Evolutionary conservation across 116 monocot genomes (phyloP), one percentile per base, ranked within the genome.

Genomic region (Iris pallida): DNA sequence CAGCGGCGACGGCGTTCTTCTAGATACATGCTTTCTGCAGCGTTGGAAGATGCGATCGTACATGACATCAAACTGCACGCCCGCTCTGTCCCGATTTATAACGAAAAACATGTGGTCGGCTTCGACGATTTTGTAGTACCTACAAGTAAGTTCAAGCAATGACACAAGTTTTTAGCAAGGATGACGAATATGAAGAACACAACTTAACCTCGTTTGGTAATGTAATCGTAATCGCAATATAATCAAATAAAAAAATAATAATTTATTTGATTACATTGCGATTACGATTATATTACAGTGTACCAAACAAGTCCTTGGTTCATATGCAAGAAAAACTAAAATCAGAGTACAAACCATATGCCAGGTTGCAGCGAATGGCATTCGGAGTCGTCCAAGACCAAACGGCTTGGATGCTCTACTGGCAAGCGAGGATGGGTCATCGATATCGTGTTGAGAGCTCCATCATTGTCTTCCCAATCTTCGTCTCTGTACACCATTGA

Each of bases 391-490:
- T 96, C 76, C 51, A 62, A 51, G 7, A 85, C 83, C 53, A 84
- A 75, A 75, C 71, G 90, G 59, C 71, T 87, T 15, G 94, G 94
- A 53, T 94, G 94, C 57, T 94, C 94, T 9, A 88, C 44, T 7
- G 94, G 94, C 43, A 94, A 55, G 17, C 88, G 72, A 16, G 96
- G 96, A 55, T 96, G 92, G 2, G 96, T 96, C 96, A 96, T 96
- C 3, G 96, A 91, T 56, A 96, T 77, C 4, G 86, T 89, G 74
- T 96, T 96, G 4, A 96, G 67, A 8, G 96, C 96, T 70, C 96
- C 96, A 73, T 96, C 96, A 66, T 96, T 96, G 42, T 96, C 92
- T 64, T 86, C 80, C 96, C 96, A 96, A 77, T 96, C 89, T 72
- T 89, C 89, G 75, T 96, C 96, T 60, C 96, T 96, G 74, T 56